Percentiles rank a stretch among this genome's conserved stretches.
These are phyloP conservation scores for Astrephomene gubernaculifera DNA, from an alignment of 139 green algal species.

Conservation along the genomic window DNA sequence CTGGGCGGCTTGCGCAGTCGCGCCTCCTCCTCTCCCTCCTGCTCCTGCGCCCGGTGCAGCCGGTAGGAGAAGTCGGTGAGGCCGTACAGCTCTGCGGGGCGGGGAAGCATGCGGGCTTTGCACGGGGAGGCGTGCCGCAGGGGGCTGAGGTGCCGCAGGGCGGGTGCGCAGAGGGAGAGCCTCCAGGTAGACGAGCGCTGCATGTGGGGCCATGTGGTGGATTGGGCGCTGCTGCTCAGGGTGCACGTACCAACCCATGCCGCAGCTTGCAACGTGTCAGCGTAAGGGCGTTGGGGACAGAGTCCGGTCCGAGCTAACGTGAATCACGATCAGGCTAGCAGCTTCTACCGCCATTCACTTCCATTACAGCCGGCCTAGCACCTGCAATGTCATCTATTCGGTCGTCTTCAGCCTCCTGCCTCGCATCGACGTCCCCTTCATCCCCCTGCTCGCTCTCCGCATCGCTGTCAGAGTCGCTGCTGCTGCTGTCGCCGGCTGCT, in stretches of 20 bases:
- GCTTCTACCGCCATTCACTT: no score
- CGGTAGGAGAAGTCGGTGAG: slow-evolving; percentile 73
- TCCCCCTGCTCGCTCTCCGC: not conserved
- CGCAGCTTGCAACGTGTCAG: no score
- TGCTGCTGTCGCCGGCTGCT: not conserved
- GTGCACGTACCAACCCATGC: no score
- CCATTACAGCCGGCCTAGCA: no score
- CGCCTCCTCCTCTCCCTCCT: slow-evolving; percentile 75
- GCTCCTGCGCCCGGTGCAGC: slow-evolving; percentile 69
- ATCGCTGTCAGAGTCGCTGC: slow-evolving; percentile 49
- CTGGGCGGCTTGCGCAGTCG: slow-evolving; percentile 53
- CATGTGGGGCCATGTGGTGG: no score
- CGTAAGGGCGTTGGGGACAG: no score
- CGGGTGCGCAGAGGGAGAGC: no score
- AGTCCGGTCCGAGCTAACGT: no score
- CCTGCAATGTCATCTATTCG: slow-evolving; percentile 62
- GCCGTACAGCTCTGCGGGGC: slow-evolving; percentile 58
- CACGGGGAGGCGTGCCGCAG: not conserved
- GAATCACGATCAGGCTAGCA: no score
- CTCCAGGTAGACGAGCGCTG: no score
- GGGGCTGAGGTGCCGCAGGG: no score
- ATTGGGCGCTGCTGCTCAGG: no score
- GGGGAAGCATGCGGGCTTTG: not conserved
- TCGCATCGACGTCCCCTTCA: slow-evolving; percentile 4
- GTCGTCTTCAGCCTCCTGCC: slow-evolving; percentile 64